These are phyloP conservation scores for Fusarium sp. DNA, from an alignment of 2,329 filamentous ascomycete species.

Conservation along the genomic window DNA sequence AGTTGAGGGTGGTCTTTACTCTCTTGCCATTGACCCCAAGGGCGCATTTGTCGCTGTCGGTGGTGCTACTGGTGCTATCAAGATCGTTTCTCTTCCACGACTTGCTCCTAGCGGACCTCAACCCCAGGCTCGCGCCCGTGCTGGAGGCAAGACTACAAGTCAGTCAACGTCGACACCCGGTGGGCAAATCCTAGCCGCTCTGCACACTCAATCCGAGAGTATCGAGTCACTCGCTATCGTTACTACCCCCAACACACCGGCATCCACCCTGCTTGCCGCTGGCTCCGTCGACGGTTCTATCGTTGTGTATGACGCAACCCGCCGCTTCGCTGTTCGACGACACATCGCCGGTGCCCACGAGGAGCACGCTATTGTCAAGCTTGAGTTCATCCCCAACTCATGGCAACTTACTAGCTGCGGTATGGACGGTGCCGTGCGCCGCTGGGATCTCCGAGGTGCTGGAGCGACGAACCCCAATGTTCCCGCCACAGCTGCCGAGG, in stretches of 20 bases:
- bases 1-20: slow-evolving; percentile 92
- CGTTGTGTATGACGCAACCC: slow-evolving; percentile 86
- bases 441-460: slow-evolving; percentile 83
- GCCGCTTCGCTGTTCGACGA: slow-evolving; percentile 87
- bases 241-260: slow-evolving; percentile 55
- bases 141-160: slow-evolving; percentile 53
- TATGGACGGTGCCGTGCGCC: slow-evolving; percentile 89
- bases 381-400: slow-evolving; percentile 80
- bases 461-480: slow-evolving; percentile 51
- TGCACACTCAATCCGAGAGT: slow-evolving; percentile 81
- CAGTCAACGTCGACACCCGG: slow-evolving; percentile 56
- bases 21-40: slow-evolving; percentile 83
- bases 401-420: slow-evolving; percentile 89
- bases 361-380: slow-evolving; percentile 90
- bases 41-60: slow-evolving; percentile 87
- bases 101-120: slow-evolving; percentile 52
- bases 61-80: slow-evolving; percentile 87
- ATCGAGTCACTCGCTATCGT: slow-evolving; percentile 82
- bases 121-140: slow-evolving; percentile 42
- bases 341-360: slow-evolving; percentile 87
- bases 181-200: slow-evolving; percentile 80
- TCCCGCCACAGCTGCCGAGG: slow-evolving; percentile 58
- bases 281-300: slow-evolving; percentile 83
- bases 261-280: slow-evolving; percentile 70
- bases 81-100: slow-evolving; percentile 85